Conservation (phyloP, 768 basidiomycete genomes). For the Tephrocybe sp. region DNA sequence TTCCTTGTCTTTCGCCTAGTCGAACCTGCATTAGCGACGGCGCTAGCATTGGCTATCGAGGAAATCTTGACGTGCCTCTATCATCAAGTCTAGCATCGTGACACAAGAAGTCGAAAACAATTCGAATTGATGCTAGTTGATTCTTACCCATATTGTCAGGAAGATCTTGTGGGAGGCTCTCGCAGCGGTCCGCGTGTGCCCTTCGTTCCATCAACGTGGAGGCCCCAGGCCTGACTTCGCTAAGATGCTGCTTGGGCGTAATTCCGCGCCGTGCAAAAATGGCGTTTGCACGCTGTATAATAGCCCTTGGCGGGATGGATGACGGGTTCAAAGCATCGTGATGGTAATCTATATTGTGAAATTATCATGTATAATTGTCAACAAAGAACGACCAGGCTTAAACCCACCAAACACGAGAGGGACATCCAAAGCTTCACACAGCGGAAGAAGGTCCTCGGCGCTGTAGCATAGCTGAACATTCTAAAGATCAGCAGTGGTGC, state of each 20-base stretch:
- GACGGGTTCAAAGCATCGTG: slow-evolving; percentile 54
- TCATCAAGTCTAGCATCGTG: slow-evolving; percentile 70
- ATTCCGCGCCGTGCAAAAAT: slow-evolving; percentile 81
- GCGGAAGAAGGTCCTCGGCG: slow-evolving; percentile 82
- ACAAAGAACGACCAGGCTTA: slow-evolving; percentile 21
- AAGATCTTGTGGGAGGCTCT: slow-evolving; percentile 59
- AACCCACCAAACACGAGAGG: slow-evolving; percentile 61
- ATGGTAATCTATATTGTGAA: slow-evolving; percentile 60
- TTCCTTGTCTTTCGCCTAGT: slow-evolving; percentile 83
- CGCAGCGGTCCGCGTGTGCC: slow-evolving; percentile 85
- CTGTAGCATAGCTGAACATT: slow-evolving; percentile 70
- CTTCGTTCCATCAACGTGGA: slow-evolving; percentile 80
- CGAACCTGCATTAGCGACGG: neutral
- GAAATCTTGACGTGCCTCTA: slow-evolving; percentile 48
- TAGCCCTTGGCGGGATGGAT: slow-evolving; percentile 55
- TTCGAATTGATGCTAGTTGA: slow-evolving; percentile 7
- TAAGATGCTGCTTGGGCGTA: slow-evolving; percentile 89
- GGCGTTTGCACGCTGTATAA: slow-evolving; percentile 73
- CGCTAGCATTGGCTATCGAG: neutral
- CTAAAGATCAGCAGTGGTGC: neutral
- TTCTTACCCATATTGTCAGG: slow-evolving; percentile 66
- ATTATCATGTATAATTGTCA: slow-evolving; percentile 26
- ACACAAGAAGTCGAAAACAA: slow-evolving; percentile 12
- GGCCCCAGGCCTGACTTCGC: slow-evolving; percentile 86
- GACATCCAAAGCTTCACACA: slow-evolving; percentile 82